Evolutionary conservation across 2,329 filamentous ascomycete species (phyloP), one percentile per base, ranked within the genome.

Genomic region (Aspergillus ochraceus): DNA sequence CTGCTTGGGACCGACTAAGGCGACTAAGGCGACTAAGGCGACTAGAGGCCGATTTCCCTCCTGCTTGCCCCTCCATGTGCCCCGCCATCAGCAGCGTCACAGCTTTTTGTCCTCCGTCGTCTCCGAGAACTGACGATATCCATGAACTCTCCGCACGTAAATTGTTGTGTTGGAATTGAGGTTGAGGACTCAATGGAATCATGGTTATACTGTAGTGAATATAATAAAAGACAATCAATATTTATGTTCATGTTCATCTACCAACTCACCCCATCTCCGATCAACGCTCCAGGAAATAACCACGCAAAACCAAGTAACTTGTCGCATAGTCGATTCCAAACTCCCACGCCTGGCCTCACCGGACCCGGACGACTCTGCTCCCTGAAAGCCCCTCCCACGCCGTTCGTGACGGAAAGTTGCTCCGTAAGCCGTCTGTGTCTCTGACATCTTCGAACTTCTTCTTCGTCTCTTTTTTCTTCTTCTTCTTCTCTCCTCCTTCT

Each of bases 341-440:
- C 36, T 42, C 36, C 36, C 36, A 42, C 36, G 36, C 36, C 36
- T 36, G 29, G 47, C 47, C 65, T 64, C 59, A 62, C 59, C 60
- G 59, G 57, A 55, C 65, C 70, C 73, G 73, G 73, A 74, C 68
- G 68, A 74, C 71, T 73, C 70, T 74, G 68, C 72, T 75, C 73
- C 72, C 71, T 63, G 24, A 50, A 32, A 39, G 22, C 19, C 68
- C 60, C 63, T 67, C 65, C 65, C 65, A 67, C 65, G 42, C 42
- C 17, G 45, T 47, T 47, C 71, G 70, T 74, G 72, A 74, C 72
- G 71, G 72, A 74, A 72, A 66, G 68, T 70, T 70, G 69, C 70
- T 73, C 71, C 71, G 72, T 74, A 68, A 73, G 67, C 70, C 67
- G 56, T 29, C 26, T 29, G 6, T 29, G 36, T 8, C 36, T 42